Base-by-base conservation (phyloP, 2,329 filamentous ascomycete genomes). In the Trichoderma brevicompactum region DNA sequence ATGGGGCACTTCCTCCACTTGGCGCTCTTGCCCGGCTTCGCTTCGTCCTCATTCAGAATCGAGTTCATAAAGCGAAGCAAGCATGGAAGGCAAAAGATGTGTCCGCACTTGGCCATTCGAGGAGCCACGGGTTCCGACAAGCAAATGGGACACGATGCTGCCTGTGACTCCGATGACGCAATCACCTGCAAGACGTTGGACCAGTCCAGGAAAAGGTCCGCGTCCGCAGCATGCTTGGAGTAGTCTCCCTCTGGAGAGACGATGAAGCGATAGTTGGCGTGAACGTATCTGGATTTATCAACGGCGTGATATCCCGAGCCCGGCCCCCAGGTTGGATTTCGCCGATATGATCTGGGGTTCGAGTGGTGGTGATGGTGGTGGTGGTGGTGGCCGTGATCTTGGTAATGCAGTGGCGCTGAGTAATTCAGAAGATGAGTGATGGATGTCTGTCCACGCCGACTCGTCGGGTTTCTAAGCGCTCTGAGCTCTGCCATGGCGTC, bases 351-450 rank as follows among this genome's bases (percentile, higher is more conserved):
- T 67, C 85, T 82, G 44, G 83, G 80, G 67, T 62, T 62, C 36
- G 62, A 52, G n/a, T 83, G 79, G 23, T 54, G 23, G 17, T 55
- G 56, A 56, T 54, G 49, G 9, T 52, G 52, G 12, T 55, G 56
- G 56, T 54, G 49, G 8, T 36, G 36, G 7, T 81, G 77, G 69
- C 82, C 77, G 64, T 83, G 79, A 76, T 87, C 85, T 71, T 84
- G 84, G 67, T 89, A 49, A 23, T 90, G 89, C 54, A 92, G 87
- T 23, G 94, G 91, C 19, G 92, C 82, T 50, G 91, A 88, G 78
- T 97, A 96, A 80, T 94, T 94, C 84, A 99, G 91, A 65, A 99
- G 81, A 78, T 99, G 95, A 46, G 95, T 98, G 75, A 99, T 99
- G 73, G 92, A 96, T 62, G 93, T 97, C 78, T 97, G 94, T 62